Evolutionary conservation across 352 stramenopile genomes (phyloP), one percentile per base, ranked within the genome.

Genomic region (Thalassiosira ordinaria): DNA sequence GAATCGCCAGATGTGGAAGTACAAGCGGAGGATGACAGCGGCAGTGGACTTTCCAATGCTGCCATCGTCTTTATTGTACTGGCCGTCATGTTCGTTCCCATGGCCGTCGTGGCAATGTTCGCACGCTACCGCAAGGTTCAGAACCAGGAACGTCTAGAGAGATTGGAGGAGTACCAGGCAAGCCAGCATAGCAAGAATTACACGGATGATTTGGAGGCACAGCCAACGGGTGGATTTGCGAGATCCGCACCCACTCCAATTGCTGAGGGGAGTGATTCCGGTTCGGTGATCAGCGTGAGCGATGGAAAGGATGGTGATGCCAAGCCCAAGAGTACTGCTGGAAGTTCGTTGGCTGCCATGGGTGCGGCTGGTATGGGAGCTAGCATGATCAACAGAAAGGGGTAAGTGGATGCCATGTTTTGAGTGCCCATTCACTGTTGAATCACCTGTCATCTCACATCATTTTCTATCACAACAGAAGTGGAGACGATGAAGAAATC

Each of bases 271-370:
- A n/a, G n/a, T n/a, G n/a, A n/a, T n/a, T n/a, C n/a, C n/a, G n/a
- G n/a, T n/a, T n/a, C n/a, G n/a, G n/a, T n/a, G n/a, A n/a, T n/a
- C n/a, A n/a, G n/a, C n/a, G n/a, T n/a, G n/a, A n/a, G 27, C n/a
- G 59, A 55, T 31, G 33, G 35, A 7, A 22, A 67, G 14, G 16
- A 35, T 67, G 35, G 26, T 35, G 35, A 0, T 9, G 18, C 33
- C 35, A 52, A 20, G 13, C n/a, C 51, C 20, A 52, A 1, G 22
- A 11, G 39, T 14, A 33, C 8, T 18, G 46, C 35, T 47, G 67
- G 67, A 47, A 51, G 33, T 14, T 60, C 55, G 6, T 46, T 76
- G 18, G 67, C 67, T 31, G 67, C 67, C 37, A 76, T 76, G 53
- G 67, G 67, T 22, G 67, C 57, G 46, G 67, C 67, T 29, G 55